A percentile compares a stretch with the other conserved stretches of the same genome.
phyloP scores from a whole-genome alignment of 345 rosid genomes.

The Brassica napus region DNA sequence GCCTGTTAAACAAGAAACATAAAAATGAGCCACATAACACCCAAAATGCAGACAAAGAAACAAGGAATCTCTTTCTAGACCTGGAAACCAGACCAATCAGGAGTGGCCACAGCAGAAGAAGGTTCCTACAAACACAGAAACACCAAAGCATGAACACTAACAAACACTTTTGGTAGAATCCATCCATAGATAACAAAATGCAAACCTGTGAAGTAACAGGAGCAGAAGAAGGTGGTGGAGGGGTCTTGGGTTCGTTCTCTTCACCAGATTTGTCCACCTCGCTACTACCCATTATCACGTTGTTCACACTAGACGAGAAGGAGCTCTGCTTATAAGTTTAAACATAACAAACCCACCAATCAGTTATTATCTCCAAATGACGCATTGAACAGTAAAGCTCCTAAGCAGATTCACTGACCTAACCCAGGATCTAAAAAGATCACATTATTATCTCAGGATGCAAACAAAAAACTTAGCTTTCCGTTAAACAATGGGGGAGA shows the following conservation, averaged over 20 bases:
- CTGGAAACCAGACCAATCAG: conserved; percentile 61
- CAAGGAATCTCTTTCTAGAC: conserved; percentile 41
- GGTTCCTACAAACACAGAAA: conserved; percentile 60
- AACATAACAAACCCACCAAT: too few species aligned
- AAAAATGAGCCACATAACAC: not conserved
- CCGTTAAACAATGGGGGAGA: conserved; percentile 17
- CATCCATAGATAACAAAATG: too few species aligned
- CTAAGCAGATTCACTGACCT: too few species aligned
- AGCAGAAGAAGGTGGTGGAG: conserved; percentile 32
- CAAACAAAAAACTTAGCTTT: not conserved
- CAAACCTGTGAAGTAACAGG: conserved; percentile 61
- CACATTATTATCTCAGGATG: conserved; percentile 13
- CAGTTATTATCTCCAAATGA: too few species aligned
- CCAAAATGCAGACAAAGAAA: not conserved
- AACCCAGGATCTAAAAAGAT: not conserved
- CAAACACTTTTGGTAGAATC: not conserved
- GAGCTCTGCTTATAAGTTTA: too few species aligned
- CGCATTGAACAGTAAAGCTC: too few species aligned
- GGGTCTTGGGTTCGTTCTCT: conserved; percentile 64
- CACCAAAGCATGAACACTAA: conserved; percentile 9
- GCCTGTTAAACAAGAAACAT: conserved; percentile 52
- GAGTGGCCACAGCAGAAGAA: conserved; percentile 50
- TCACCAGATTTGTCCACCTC: conserved; percentile 66
- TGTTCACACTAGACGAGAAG: too few species aligned
- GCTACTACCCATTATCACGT: conserved; percentile 57